Conservation (phyloP, 1,284 basidiomycete genomes). For the Inonotus hispidus region DNA sequence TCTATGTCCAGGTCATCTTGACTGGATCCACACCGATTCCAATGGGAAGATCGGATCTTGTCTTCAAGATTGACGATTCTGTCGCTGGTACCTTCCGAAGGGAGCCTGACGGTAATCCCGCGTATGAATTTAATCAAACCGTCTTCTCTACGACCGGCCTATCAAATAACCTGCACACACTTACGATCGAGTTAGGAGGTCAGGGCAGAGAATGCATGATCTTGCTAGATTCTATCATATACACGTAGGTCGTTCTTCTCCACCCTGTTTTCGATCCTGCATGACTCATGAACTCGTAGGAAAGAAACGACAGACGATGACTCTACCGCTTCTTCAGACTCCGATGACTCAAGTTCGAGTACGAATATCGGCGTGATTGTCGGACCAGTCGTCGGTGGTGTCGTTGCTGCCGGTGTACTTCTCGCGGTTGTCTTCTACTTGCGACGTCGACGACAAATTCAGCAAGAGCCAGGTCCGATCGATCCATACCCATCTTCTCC, state of each 20-base stretch:
- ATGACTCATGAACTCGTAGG: background rate
- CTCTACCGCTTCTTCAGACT: background rate
- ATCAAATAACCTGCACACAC: conserved; percentile 1
- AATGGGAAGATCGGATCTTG: conserved; percentile 10
- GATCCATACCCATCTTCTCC: too few relatives aligned
- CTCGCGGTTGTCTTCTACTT: conserved; percentile 1
- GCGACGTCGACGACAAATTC: background rate
- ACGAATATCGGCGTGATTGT: conserved; percentile 5
- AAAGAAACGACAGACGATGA: background rate
- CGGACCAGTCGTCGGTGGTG: conserved; percentile 2
- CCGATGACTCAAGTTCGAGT: background rate
- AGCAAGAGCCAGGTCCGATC: background rate
- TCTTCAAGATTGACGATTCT: conserved; percentile 6
- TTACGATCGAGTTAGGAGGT: conserved; percentile 6
- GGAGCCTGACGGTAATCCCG: background rate
- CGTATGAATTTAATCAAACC: conserved; percentile 6
- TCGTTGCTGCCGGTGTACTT: conserved; percentile 1
- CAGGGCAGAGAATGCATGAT: background rate
- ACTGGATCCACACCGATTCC: conserved; percentile 5
- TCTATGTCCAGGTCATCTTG: conserved; percentile 10
- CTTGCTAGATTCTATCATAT: conserved; percentile 14
- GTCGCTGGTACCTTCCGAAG: background rate
- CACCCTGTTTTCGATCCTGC: background rate
- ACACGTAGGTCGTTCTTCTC: conserved; percentile 9
- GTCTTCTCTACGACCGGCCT: conserved; percentile 6